phyloP scores from a whole-genome alignment of 2,329 filamentous ascomycete genomes.

The Colletotrichum australisinense region DNA sequence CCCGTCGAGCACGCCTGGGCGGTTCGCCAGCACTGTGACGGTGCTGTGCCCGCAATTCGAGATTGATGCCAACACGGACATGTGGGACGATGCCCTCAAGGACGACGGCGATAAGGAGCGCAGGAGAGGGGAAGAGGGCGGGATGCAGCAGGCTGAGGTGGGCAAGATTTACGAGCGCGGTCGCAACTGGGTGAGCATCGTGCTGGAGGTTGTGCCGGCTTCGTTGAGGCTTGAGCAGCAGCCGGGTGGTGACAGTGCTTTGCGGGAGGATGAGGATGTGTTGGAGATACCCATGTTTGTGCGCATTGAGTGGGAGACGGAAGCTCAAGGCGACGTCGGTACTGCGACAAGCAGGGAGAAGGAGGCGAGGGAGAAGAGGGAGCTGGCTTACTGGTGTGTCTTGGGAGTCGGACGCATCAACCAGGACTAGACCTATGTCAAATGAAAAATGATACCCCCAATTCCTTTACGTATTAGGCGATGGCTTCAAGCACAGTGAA shows the following conservation, averaged over 20 bases:
- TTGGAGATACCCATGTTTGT: constrained; percentile 96
- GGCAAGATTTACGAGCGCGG: constrained; percentile 98
- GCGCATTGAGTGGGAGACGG: constrained; percentile 88
- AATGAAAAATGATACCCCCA: constrained; percentile 58
- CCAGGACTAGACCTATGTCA: constrained; percentile 47
- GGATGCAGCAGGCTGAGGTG: constrained; percentile 76
- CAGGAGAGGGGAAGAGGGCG: constrained; percentile 53
- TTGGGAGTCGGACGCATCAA: constrained; percentile 87
- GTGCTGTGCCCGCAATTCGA: constrained; percentile 95
- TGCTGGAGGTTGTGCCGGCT: constrained; percentile 86
- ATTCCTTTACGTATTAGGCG: neutral
- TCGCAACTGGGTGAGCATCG: constrained; percentile 93
- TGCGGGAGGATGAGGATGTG: constrained; percentile 70
- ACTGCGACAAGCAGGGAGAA: constrained; percentile 63
- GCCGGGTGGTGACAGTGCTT: constrained; percentile 43
- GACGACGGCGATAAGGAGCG: constrained; percentile 55
- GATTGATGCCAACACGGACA: constrained; percentile 89
- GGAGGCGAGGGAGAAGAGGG: constrained; percentile 80
- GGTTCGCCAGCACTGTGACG: constrained; percentile 83
- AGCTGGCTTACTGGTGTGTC: constrained; percentile 96
- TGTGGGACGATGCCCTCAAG: constrained; percentile 88
- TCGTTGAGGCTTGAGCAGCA: constrained; percentile 56
- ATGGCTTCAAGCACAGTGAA: neutral
- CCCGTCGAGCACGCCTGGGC: constrained; percentile 80
- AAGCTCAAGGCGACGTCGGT: constrained; percentile 73